phyloP scores from a whole-genome alignment of 345 rosid genomes.

The Pseudoturritis turrita region DNA sequence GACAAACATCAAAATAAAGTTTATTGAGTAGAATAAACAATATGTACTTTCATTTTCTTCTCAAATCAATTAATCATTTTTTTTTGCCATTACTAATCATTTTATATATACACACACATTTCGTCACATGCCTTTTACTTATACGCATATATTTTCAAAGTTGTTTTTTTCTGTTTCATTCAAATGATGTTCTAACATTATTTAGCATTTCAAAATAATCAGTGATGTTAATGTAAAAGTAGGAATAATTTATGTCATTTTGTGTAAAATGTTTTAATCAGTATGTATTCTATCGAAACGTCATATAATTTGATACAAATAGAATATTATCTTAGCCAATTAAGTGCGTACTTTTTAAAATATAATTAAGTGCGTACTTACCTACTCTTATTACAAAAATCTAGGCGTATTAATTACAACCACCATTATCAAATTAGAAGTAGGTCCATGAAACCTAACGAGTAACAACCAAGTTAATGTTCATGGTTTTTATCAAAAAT shows the following conservation, averaged over 20 bases:
- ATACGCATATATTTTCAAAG: neutral
- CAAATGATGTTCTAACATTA: neutral
- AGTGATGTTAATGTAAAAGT: neutral
- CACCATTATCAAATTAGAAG: neutral
- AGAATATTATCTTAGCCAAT: slow-evolving; percentile 5
- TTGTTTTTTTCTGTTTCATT: neutral
- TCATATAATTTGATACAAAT: neutral
- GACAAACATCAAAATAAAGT: neutral
- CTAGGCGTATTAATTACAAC: neutral
- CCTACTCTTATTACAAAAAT: neutral
- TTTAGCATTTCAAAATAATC: neutral
- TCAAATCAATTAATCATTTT: neutral
- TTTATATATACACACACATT: neutral
- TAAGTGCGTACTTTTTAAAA: neutral
- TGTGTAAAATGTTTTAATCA: neutral
- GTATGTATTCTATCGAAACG: neutral
- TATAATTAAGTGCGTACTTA: slow-evolving; percentile 14
- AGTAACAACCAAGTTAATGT: slow-evolving; percentile 1
- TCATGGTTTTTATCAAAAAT: neutral
- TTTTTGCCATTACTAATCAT: no score
- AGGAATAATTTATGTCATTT: neutral
- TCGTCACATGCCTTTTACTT: neutral
- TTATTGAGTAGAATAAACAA: neutral
- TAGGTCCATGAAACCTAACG: slow-evolving; percentile 19
- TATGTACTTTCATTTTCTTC: neutral